Evolutionary conservation across 106 monocot genomes (phyloP).

Genomic region (Acorus gramineus): DNA sequence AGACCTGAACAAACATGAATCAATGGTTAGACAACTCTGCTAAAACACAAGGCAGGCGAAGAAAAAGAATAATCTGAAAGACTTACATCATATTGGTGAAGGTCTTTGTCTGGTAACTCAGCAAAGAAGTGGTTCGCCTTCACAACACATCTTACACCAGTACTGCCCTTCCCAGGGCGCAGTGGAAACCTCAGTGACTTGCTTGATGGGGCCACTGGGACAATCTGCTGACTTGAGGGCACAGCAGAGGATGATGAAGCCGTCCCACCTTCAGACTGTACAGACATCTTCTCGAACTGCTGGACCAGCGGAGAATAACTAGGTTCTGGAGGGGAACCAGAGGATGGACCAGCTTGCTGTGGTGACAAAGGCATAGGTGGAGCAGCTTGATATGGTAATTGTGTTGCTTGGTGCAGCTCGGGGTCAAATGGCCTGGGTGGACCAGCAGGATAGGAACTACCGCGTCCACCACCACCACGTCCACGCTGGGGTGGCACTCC

Average conservation of each 20-base stretch:
- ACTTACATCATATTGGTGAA: slow-evolving; percentile 86
- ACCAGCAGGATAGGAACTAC: slow-evolving; percentile 21
- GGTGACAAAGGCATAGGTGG: slow-evolving; percentile 6
- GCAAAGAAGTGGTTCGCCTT: slow-evolving; percentile 94
- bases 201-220: slow-evolving; percentile 26
- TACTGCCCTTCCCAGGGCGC: slow-evolving; percentile 70
- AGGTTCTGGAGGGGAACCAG: slow-evolving; percentile 11
- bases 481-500: slow-evolving; percentile 32
- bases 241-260: background rate
- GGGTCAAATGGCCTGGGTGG: slow-evolving; percentile 48
- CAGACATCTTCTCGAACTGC: slow-evolving; percentile 43
- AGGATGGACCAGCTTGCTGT: slow-evolving; percentile 30
- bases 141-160: slow-evolving; percentile 49
- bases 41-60: background rate
- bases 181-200: slow-evolving; percentile 66
- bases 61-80: background rate
- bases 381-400: slow-evolving; percentile 24
- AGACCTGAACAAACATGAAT: slow-evolving; percentile 32
- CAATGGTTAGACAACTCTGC: background rate
- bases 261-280: slow-evolving; percentile 18
- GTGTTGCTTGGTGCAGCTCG: slow-evolving; percentile 93
- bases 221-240: slow-evolving; percentile 23
- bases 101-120: slow-evolving; percentile 70
- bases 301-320: slow-evolving; percentile 12
- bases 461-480: slow-evolving; percentile 24